These are phyloP conservation scores for Echinochloa phyllopogon DNA, from an alignment of 176 grass and related monocot genomes.

Conservation along the genomic window DNA sequence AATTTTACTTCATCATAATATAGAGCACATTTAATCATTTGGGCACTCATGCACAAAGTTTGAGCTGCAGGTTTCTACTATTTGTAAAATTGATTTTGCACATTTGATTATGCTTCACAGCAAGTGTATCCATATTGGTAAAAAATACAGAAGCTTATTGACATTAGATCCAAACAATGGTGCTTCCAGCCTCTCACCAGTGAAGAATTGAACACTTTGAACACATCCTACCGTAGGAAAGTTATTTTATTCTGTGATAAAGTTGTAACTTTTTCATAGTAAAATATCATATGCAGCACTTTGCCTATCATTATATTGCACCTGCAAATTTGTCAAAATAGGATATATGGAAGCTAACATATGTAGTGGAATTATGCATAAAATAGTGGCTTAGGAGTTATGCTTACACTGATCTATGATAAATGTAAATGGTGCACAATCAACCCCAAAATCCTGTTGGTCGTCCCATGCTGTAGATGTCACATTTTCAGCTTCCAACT, in stretches of 20 bases:
- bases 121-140: background rate
- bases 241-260: constrained; percentile 15
- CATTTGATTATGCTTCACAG: background rate
- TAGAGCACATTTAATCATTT: background rate
- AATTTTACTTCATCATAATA: constrained; percentile 4
- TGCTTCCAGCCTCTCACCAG: constrained; percentile 29
- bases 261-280: background rate
- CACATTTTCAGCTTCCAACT: constrained; percentile 15
- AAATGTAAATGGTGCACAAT: background rate
- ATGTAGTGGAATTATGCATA: background rate
- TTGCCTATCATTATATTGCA: constrained; percentile 13
- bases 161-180: background rate
- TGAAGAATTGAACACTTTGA: constrained; percentile 14
- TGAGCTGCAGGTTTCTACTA: constrained; percentile 12
- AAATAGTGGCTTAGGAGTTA: constrained; percentile 13
- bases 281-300: background rate
- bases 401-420: constrained; percentile 8
- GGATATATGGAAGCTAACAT: constrained; percentile 7
- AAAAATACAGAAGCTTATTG: background rate
- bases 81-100: background rate
- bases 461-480: constrained; percentile 7
- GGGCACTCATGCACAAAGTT: background rate
- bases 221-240: constrained; percentile 2
- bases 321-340: constrained; percentile 11
- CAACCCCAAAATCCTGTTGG: background rate